Evolutionary conservation across 2,329 filamentous ascomycete species (phyloP).

Genomic region (Massarina eburnea): DNA sequence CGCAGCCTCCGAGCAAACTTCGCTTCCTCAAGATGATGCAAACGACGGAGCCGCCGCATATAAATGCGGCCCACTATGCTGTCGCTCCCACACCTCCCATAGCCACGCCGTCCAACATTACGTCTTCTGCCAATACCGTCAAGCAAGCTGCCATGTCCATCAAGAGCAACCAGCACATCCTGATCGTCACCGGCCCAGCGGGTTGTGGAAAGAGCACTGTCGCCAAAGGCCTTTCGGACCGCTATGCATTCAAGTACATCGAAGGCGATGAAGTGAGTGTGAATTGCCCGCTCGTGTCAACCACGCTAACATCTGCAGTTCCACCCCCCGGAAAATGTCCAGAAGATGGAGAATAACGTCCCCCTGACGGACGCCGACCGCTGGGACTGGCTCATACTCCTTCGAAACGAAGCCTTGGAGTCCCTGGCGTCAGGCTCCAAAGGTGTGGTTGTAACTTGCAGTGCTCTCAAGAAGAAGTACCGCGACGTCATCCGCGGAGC

Average conservation of each 20-base stretch:
- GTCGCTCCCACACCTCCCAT: conserved; percentile 32
- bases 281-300: conserved; percentile 1
- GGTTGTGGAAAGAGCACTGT: conserved; percentile 58
- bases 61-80: conserved; percentile 32
- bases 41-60: conserved; percentile 32
- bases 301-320: conserved; percentile 38
- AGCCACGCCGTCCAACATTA: conserved; percentile 24
- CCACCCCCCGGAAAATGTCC: conserved; percentile 55
- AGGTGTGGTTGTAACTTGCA: conserved; percentile 93
- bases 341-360: conserved; percentile 84
- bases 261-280: conserved; percentile 54
- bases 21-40: conserved; percentile 34
- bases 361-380: conserved; percentile 90
- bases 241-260: conserved; percentile 50
- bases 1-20: background rate
- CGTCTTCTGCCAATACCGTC: conserved; percentile 15
- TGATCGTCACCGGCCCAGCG: conserved; percentile 56
- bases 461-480: conserved; percentile 95
- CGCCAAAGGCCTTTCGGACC: conserved; percentile 48
- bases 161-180: conserved; percentile 50
- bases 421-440: conserved; percentile 38
- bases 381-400: conserved; percentile 84
- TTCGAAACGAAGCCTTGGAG: conserved; percentile 49
- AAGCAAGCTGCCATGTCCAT: conserved; percentile 28
- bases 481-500: conserved; percentile 67